These are phyloP conservation scores for Adiantum capillusveneris DNA, from an alignment of 75 land plant genomes.

Conservation along the genomic window DNA sequence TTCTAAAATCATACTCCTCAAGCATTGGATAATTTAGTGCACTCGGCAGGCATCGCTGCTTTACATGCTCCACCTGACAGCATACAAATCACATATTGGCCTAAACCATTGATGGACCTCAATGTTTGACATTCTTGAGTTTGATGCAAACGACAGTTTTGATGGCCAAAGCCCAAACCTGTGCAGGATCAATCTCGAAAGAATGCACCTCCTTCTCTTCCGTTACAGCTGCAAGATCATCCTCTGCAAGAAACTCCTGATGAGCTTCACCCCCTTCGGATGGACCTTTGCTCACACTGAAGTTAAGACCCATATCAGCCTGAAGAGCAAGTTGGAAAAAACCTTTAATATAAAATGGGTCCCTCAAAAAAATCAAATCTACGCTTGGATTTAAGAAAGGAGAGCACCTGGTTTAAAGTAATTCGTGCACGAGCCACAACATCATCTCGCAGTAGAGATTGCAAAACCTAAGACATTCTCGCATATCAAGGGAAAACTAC, in stretches of 20 bases:
- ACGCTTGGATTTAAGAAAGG: too few relatives aligned
- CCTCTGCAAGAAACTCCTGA: slow-evolving; percentile 61
- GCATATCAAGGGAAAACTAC: too few relatives aligned
- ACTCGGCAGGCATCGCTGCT: slow-evolving; percentile 93
- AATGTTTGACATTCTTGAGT: too few relatives aligned
- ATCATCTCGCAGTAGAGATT: slow-evolving; percentile 62
- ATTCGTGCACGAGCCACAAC: slow-evolving; percentile 62
- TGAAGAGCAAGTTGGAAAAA: neutral
- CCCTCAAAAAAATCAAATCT: too few relatives aligned
- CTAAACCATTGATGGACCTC: too few relatives aligned
- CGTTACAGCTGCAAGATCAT: slow-evolving; percentile 65
- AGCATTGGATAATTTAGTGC: slow-evolving; percentile 96
- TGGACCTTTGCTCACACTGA: slow-evolving; percentile 57
- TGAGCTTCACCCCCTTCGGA: slow-evolving; percentile 51
- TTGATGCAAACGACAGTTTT: too few relatives aligned
- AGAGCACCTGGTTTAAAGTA: slow-evolving; percentile 36
- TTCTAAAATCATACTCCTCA: slow-evolving; percentile 97
- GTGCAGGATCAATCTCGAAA: slow-evolving; percentile 91
- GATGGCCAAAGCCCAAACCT: too few relatives aligned
- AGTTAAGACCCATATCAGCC: slow-evolving; percentile 37
- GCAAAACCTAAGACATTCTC: slow-evolving; percentile 49
- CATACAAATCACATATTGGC: too few relatives aligned
- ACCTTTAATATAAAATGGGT: too few relatives aligned
- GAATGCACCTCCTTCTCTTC: slow-evolving; percentile 95
- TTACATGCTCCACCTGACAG: slow-evolving; percentile 93